Base-by-base conservation (phyloP, 202 grass and related monocot genomes). In the Carex arenaria region DNA sequence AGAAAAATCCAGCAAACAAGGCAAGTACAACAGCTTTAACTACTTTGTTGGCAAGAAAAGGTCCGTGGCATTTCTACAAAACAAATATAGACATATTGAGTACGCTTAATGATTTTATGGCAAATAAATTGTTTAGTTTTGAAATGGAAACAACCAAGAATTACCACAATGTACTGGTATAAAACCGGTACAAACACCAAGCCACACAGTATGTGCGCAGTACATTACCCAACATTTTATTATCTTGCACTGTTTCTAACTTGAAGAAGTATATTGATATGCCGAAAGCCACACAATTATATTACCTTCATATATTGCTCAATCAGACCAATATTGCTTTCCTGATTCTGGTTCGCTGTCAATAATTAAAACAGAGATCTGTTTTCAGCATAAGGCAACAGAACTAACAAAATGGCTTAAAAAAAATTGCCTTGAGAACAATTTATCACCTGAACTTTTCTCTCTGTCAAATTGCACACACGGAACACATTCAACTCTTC, bases 261-360 rank as follows among this genome's bases (percentile, higher is more conserved):
- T 59, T 36, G 73, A 1, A 30, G 18, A 57, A 59, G 36, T 78
- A 59, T 36, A 74, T 74, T n/a, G n/a, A 59, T 59, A 68, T 23
- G 63, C 17, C 73, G 57, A 80, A 76, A 10, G 65, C 28, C 15
- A 17, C 42, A 90, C 51, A 22, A 40, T 67, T 78, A 18, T 40
- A 12, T 81, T 86, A 98, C 96, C 93, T 87, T 95, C 93, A 98
- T 98, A 87, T 95, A 98, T 81, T 89, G 87, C 71, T 91, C 89
- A 87, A 98, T 86, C 28, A 95, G 86, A 60, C 89, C 85, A 59
- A 38, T 78, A 78, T 38, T 59, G 82, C 77, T 61, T 77, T 79
- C 82, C 80, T 87, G 89, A 26, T 78, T 64, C 20, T 43, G 61
- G 51, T 10, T 73, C 67, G 64, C 96, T 98, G 79, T 78, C 85